Evolutionary conservation across 2,329 filamentous ascomycete species (phyloP).

Genomic region (Cladosporium cucumerinum): DNA sequence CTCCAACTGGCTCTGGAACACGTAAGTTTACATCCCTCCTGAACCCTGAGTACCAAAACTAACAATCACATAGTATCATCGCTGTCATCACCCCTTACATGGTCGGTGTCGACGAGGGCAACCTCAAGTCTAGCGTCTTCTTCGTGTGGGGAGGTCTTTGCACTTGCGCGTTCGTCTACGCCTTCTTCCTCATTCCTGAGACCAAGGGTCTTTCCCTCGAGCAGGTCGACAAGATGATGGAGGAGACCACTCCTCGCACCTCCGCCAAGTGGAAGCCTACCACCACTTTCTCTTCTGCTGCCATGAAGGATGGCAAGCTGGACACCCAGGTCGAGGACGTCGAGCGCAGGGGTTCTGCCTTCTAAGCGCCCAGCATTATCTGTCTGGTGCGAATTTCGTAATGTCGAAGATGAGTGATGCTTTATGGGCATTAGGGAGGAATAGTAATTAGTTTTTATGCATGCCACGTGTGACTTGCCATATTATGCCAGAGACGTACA

Average conservation of each 20-base stretch:
- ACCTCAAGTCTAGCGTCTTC: slow-evolving; percentile 45
- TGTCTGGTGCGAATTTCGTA: not conserved
- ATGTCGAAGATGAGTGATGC: not conserved
- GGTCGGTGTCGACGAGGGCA: slow-evolving; percentile 56
- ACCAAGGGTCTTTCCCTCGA: slow-evolving; percentile 65
- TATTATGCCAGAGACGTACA: slow-evolving; percentile 1
- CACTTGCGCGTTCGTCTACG: slow-evolving; percentile 55
- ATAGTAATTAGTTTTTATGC: slow-evolving; percentile 8
- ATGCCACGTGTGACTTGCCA: not conserved
- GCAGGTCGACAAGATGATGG: slow-evolving; percentile 84
- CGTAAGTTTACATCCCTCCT: slow-evolving; percentile 15
- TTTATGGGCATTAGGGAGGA: not conserved
- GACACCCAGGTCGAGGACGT: slow-evolving; percentile 30
- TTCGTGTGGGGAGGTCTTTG: slow-evolving; percentile 43
- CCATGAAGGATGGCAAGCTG: slow-evolving; percentile 33
- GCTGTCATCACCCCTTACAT: slow-evolving; percentile 65
- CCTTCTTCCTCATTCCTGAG: slow-evolving; percentile 65
- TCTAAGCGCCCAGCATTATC: slow-evolving; percentile 22
- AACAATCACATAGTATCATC: slow-evolving; percentile 38
- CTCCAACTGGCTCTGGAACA: slow-evolving; percentile 80
- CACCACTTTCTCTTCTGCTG: slow-evolving; percentile 35
- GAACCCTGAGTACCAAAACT: slow-evolving; percentile 2
- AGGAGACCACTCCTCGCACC: slow-evolving; percentile 74
- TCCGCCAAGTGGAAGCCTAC: slow-evolving; percentile 62
- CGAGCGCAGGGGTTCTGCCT: slow-evolving; percentile 36